Conservation (phyloP, 2,329 filamentous ascomycete species). For the Trichoderma hamatum region DNA sequence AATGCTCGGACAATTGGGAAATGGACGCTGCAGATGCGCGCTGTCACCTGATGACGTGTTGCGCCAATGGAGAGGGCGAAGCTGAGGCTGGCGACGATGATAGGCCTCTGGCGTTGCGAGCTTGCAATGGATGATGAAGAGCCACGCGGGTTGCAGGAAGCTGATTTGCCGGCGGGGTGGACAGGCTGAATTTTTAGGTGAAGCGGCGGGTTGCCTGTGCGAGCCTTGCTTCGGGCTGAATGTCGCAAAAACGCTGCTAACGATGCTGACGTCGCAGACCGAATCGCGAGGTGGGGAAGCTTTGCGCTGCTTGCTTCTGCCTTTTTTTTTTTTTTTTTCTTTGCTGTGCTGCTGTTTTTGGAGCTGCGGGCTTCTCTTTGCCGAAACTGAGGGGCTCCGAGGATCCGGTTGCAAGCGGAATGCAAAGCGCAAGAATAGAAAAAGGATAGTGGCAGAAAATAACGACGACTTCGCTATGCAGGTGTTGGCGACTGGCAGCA, state of each 20-base stretch:
- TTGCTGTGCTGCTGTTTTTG: not conserved
- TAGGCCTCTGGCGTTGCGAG: constrained; percentile 53
- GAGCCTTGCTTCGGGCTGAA: constrained; percentile 15
- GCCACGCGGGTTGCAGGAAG: constrained; percentile 43
- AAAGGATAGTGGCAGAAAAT: not conserved
- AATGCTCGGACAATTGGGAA: constrained; percentile 35
- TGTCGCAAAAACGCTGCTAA: not conserved
- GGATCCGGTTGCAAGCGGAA: constrained; percentile 13
- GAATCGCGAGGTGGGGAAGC: constrained; percentile 14
- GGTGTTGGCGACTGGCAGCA: not conserved
- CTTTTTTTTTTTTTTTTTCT: not conserved
- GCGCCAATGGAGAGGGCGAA: constrained; percentile 52
- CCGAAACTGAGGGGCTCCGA: constrained; percentile 24
- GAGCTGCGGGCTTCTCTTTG: not conserved
- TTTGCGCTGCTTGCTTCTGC: not conserved
- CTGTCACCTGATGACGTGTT: constrained; percentile 55
- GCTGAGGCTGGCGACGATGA: constrained; percentile 51
- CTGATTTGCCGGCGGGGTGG: constrained; percentile 54
- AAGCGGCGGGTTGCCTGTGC: constrained; percentile 28
- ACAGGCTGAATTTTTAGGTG: constrained; percentile 31
- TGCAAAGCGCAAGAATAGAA: not conserved
- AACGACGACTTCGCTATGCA: not conserved
- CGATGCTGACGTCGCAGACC: constrained; percentile 20
- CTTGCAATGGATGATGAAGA: constrained; percentile 39
- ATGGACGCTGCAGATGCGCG: constrained; percentile 40